Evolutionary conservation across 1,284 basidiomycete genomes (phyloP), one percentile per base, ranked within the genome.

Genomic region (Ceratobasidium papillatum): DNA sequence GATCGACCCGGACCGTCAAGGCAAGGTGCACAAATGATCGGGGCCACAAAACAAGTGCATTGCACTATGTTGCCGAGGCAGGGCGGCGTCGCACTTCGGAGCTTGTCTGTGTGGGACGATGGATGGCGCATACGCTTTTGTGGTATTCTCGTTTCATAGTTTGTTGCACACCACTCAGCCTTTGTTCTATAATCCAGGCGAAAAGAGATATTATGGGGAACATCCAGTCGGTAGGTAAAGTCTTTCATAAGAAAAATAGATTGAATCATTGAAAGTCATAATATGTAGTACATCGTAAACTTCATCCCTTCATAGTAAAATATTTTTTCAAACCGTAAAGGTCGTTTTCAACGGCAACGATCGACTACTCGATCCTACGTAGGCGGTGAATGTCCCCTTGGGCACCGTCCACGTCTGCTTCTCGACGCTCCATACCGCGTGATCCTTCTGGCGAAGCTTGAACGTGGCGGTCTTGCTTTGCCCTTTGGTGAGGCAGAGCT

Each of bases 331-430:
- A 14, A 68, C 64, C 0, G 51, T 61, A 38, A 75, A 75, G 27
- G 25, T 66, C 0, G 62, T 25, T 30, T 56, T 74, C 49, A 68
- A 58, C 25, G 54, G 63, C 30, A 75, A 43, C 9, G 22, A 41
- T 17, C 64, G 63, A 32, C 74, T 75, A 30, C 63, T 66, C n/a
- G 54, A 59, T 22, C 74, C 64, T 2, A 68, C 65, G 27, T 59
- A 45, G 2, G 38, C 64, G 1, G 63, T 61, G n/a, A 68, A 75
- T 25, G 45, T 45, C 22, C 58, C 61, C 38, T 65, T 65, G n/a
- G 73, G 73, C n/a, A 74, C 52, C 34, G 54, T 58, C 73, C 73
- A 74, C 1, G 62, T 65, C 73, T 74, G 73, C 32, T 62, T 41
- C 25, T 47, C 30, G 2, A 74, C 73, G 25, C 58, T 62, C 74